phyloP scores from a whole-genome alignment of 1,284 basidiomycete genomes.

The Prillingera fragicola region DNA sequence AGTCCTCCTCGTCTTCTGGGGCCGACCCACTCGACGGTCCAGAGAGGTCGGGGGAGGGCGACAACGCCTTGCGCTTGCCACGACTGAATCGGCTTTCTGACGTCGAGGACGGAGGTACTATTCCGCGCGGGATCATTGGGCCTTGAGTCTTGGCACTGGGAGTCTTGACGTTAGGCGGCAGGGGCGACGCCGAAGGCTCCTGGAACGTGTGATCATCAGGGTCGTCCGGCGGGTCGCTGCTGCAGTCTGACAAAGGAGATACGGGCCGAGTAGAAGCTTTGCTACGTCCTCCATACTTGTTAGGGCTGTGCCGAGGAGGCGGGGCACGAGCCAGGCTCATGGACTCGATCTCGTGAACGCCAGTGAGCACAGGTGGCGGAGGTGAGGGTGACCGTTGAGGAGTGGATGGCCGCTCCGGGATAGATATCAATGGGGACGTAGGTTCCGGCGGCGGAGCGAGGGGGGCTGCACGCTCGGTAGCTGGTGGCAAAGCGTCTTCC shows the following conservation, averaged over 20 bases:
- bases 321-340: too few species aligned
- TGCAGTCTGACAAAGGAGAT: too few species aligned
- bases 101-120: background rate
- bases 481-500: too few species aligned
- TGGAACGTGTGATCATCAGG: slow-evolving; percentile 21
- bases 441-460: too few species aligned
- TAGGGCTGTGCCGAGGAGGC: background rate
- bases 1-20: slow-evolving; percentile 24
- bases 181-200: too few species aligned
- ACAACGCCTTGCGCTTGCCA: slow-evolving; percentile 14
- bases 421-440: too few species aligned
- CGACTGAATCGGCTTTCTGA: background rate
- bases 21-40: slow-evolving; percentile 17
- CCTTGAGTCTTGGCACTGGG: background rate
- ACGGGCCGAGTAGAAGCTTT: too few species aligned
- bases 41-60: slow-evolving; percentile 5
- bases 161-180: background rate
- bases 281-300: slow-evolving; percentile 5
- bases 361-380: too few species aligned
- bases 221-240: slow-evolving; percentile 17
- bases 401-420: too few species aligned
- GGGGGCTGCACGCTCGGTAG: too few species aligned
- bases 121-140: background rate
- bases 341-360: too few species aligned
- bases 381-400: too few species aligned